Conservation (phyloP, 768 basidiomycete genomes). For the Boletus fagicola region DNA sequence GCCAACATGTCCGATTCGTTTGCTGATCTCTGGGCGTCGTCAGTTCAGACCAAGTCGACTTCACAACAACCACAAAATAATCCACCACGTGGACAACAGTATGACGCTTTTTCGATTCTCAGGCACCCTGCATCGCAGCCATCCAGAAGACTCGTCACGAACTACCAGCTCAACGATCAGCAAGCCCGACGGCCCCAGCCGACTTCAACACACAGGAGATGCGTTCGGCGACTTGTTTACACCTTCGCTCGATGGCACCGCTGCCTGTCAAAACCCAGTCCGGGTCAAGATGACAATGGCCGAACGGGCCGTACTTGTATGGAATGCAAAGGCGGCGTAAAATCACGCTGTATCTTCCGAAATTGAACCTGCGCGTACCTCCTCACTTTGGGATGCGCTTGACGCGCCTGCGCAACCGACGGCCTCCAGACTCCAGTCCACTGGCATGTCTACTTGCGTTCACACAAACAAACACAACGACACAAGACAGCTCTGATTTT, state of each 20-base stretch:
- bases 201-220: slow-evolving; percentile 42
- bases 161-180: slow-evolving; percentile 23
- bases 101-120: slow-evolving; percentile 59
- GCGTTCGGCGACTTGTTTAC: slow-evolving; percentile 74
- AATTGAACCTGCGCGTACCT: slow-evolving; percentile 1
- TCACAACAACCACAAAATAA: slow-evolving; percentile 37
- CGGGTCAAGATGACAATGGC: slow-evolving; percentile 62
- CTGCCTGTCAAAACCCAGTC: slow-evolving; percentile 21
- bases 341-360: slow-evolving; percentile 14
- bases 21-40: slow-evolving; percentile 65
- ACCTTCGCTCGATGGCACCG: slow-evolving; percentile 33
- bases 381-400: slow-evolving; percentile 63
- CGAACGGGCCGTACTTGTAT: slow-evolving; percentile 60
- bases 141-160: slow-evolving; percentile 13
- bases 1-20: no score
- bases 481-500: slow-evolving; percentile 22
- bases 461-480: neutral
- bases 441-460: neutral
- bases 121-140: slow-evolving; percentile 40
- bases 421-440: slow-evolving; percentile 15
- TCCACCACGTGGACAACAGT: slow-evolving; percentile 38
- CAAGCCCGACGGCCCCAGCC: slow-evolving; percentile 17
- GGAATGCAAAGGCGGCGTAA: slow-evolving; percentile 42
- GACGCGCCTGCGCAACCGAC: slow-evolving; percentile 43
- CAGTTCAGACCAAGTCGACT: slow-evolving; percentile 52